phyloP scores from a whole-genome alignment of 495 filamentous ascomycete genomes.

The Acidomyces sp. region DNA sequence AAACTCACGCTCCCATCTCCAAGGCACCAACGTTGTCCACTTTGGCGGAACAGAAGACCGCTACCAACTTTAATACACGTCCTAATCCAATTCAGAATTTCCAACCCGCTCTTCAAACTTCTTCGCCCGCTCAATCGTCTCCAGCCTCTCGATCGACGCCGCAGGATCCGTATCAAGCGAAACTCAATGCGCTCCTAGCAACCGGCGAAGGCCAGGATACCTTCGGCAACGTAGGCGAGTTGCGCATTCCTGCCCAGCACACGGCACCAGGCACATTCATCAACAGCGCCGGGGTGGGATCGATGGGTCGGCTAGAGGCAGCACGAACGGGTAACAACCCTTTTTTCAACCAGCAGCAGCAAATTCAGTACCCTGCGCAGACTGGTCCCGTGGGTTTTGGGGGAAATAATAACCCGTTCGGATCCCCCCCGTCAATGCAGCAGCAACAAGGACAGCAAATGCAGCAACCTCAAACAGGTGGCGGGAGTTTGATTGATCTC shows the following conservation, averaged over 20 bases:
- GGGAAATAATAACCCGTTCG: not conserved
- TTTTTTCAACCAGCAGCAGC: slow-evolving; percentile 48
- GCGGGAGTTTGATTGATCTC: slow-evolving; percentile 3
- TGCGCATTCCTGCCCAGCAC: slow-evolving; percentile 92
- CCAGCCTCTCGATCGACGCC: slow-evolving; percentile 22
- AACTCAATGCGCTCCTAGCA: slow-evolving; percentile 78
- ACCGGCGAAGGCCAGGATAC: slow-evolving; percentile 88
- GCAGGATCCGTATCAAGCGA: slow-evolving; percentile 64
- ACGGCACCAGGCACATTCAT: slow-evolving; percentile 94
- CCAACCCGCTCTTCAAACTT: slow-evolving; percentile 28
- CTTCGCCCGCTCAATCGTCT: not conserved
- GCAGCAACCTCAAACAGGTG: too few relatives aligned
- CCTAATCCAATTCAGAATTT: slow-evolving; percentile 28
- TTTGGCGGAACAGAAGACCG: slow-evolving; percentile 36
- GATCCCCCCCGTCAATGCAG: not conserved
- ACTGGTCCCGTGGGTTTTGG: slow-evolving; percentile 2
- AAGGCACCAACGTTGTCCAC: slow-evolving; percentile 39
- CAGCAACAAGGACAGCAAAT: not conserved
- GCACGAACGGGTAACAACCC: slow-evolving; percentile 78
- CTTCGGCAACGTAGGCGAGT: slow-evolving; percentile 87
- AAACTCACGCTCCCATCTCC: slow-evolving; percentile 15
- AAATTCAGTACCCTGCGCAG: slow-evolving; percentile 37
- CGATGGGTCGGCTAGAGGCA: slow-evolving; percentile 49
- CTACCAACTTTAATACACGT: slow-evolving; percentile 27
- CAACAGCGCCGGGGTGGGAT: slow-evolving; percentile 74